phyloP scores from a whole-genome alignment of 2,329 filamentous ascomycete genomes.

The Calonectria pseudoreteaudii region DNA sequence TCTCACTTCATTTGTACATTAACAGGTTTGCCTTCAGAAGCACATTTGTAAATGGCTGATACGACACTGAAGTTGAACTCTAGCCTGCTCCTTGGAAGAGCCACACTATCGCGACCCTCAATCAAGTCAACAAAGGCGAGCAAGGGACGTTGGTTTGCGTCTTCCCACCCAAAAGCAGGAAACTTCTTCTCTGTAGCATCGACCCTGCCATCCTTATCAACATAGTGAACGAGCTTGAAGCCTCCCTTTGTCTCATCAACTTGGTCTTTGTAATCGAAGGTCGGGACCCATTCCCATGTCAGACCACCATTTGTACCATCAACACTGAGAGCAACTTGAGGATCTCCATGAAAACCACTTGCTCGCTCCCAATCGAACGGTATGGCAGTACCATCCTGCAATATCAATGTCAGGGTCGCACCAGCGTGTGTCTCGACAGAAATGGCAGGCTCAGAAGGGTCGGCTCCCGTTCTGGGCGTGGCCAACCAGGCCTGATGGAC shows the following conservation, averaged over 20 bases:
- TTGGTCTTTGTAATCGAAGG: conserved; percentile 27
- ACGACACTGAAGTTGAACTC: conserved; percentile 26
- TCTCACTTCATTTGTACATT: conserved; percentile 23
- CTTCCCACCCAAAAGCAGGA: conserved; percentile 27
- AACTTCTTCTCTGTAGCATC: conserved; percentile 19
- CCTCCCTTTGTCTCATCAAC: conserved; percentile 10
- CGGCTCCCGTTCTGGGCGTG: conserved; percentile 14
- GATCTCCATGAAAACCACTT: conserved; percentile 24
- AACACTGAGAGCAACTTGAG: conserved; percentile 21
- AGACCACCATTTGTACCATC: conserved; percentile 23
- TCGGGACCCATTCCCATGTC: conserved; percentile 30
- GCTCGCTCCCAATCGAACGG: conserved; percentile 26
- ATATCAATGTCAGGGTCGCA: conserved; percentile 14
- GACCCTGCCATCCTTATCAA: conserved; percentile 21
- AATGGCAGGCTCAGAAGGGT: conserved; percentile 10
- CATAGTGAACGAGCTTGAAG: conserved; percentile 25
- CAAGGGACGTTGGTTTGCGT: conserved; percentile 25
- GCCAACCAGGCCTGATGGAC: conserved; percentile 28
- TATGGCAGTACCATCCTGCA: conserved; percentile 16
- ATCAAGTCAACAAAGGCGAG: conserved; percentile 26
- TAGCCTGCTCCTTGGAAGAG: conserved; percentile 22
- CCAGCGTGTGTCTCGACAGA: conserved; percentile 27
- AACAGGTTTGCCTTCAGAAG: conserved; percentile 16
- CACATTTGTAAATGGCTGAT: conserved; percentile 25
- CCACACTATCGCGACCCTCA: conserved; percentile 21